Evolutionary conservation across 2,329 filamentous ascomycete genomes (phyloP).

Genomic region (Bipolaris sorokiniana): DNA sequence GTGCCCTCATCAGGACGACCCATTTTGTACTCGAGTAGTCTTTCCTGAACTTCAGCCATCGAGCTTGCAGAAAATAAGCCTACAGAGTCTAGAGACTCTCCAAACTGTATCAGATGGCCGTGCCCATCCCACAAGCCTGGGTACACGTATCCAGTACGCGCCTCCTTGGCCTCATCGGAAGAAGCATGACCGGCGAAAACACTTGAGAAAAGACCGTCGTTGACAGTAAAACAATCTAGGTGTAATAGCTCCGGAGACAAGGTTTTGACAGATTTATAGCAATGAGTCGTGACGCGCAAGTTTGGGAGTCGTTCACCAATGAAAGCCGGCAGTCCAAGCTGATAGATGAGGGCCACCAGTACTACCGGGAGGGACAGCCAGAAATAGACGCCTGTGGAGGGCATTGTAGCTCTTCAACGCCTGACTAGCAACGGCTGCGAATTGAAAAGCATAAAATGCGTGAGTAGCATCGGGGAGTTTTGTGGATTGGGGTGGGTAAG

Average conservation of each 20-base stretch:
- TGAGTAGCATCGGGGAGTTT: not conserved
- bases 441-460: not conserved
- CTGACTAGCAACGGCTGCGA: not conserved
- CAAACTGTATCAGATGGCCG: conserved; percentile 70
- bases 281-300: conserved; percentile 45
- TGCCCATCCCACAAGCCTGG: conserved; percentile 75
- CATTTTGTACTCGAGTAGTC: conserved; percentile 60
- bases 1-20: conserved; percentile 60
- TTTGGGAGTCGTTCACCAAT: conserved; percentile 29
- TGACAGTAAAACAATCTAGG: conserved; percentile 63
- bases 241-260: conserved; percentile 47
- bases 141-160: conserved; percentile 60
- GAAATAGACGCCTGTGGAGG: conserved; percentile 28
- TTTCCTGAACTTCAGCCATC: conserved; percentile 60
- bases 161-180: conserved; percentile 15
- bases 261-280: conserved; percentile 56
- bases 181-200: conserved; percentile 40
- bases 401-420: conserved; percentile 24
- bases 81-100: conserved; percentile 70
- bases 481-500: conserved; percentile 5
- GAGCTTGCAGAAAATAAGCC: conserved; percentile 66
- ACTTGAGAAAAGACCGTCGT: conserved; percentile 57
- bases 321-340: conserved; percentile 29
- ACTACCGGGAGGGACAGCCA: conserved; percentile 35
- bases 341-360: conserved; percentile 38